phyloP scores from a whole-genome alignment of 2,329 filamentous ascomycete genomes.

The Pseudocercospora musae region DNA sequence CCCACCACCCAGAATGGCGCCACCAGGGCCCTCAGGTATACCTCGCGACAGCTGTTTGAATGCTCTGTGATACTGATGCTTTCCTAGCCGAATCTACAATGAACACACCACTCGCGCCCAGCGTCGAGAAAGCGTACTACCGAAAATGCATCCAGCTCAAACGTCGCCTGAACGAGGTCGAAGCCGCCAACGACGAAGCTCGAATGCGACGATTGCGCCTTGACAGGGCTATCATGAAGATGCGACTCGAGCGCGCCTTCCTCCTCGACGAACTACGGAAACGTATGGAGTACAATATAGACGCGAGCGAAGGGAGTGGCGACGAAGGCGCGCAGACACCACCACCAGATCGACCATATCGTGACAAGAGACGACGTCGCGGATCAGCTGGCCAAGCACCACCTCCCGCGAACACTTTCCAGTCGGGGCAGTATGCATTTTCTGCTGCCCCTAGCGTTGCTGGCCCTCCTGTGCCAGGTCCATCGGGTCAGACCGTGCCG shows the following conservation, averaged over 20 bases:
- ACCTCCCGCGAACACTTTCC: conserved; percentile 17
- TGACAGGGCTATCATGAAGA: conserved; percentile 82
- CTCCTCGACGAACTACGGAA: conserved; percentile 49
- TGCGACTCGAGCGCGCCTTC: conserved; percentile 76
- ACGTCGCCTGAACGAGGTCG: conserved; percentile 85
- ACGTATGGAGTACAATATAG: conserved; percentile 47
- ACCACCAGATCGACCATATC: conserved; percentile 32
- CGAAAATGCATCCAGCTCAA: conserved; percentile 95
- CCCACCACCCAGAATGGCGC: background rate
- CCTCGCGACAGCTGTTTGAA: background rate
- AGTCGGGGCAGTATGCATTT: conserved; percentile 8
- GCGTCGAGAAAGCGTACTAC: conserved; percentile 92
- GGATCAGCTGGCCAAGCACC: conserved; percentile 11
- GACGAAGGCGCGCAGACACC: conserved; percentile 33
- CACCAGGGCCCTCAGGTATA: background rate
- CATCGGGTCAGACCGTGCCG: conserved; percentile 10
- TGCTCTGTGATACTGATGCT: conserved; percentile 4
- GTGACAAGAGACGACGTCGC: conserved; percentile 29
- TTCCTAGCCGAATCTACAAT: conserved; percentile 6
- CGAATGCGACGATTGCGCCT: conserved; percentile 75
- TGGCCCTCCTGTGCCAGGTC: conserved; percentile 13
- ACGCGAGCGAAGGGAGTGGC: conserved; percentile 37
- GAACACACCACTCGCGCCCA: conserved; percentile 65
- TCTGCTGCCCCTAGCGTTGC: background rate
- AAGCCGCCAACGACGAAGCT: conserved; percentile 83